phyloP scores from a whole-genome alignment of 306 rosid species.

The Ammopiptanthus mongolicus region DNA sequence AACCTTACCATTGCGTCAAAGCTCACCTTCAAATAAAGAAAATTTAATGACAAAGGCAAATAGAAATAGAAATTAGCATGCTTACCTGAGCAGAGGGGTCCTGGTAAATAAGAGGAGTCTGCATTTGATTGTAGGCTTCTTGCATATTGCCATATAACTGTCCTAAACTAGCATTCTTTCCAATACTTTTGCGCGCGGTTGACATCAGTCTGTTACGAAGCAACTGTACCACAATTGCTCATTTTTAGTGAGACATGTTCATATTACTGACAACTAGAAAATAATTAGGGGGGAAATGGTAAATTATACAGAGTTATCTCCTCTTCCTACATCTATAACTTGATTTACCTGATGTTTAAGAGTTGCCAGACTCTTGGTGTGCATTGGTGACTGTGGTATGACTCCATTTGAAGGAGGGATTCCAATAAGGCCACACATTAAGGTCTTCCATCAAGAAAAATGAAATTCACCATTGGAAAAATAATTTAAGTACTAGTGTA shows the following conservation, averaged over 20 bases:
- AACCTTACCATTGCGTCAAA: too few relatives aligned
- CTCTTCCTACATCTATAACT: neutral
- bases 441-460: constrained; percentile 52
- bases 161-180: constrained; percentile 87
- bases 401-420: constrained; percentile 97
- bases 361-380: constrained; percentile 95
- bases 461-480: neutral
- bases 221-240: constrained; percentile 44
- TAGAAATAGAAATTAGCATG: neutral
- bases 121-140: constrained; percentile 93
- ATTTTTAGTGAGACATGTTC: neutral
- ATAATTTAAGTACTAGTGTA: neutral
- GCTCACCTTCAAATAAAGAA: neutral
- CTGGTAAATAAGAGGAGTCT: constrained; percentile 86
- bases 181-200: constrained; percentile 65
- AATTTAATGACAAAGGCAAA: neutral
- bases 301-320: neutral
- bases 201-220: constrained; percentile 76
- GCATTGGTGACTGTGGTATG: constrained; percentile 99
- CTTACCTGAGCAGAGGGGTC: constrained; percentile 64
- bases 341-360: constrained; percentile 89
- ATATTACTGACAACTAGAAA: neutral
- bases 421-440: constrained; percentile 89
- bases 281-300: neutral
- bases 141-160: constrained; percentile 93